Conservation (phyloP, 345 rosid genomes). For the Corymbia maculata region DNA sequence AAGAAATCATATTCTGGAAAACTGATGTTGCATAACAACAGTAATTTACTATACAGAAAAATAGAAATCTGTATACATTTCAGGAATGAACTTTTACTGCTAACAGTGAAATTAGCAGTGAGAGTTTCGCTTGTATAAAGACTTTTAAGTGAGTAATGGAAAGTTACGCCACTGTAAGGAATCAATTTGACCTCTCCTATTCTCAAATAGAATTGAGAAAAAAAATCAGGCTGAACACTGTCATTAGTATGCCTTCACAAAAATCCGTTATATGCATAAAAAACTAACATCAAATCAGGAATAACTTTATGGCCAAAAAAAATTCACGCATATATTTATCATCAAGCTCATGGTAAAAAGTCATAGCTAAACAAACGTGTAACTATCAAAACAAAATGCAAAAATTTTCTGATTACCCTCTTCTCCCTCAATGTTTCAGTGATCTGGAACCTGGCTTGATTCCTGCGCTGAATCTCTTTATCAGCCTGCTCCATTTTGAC, state of each 20-base stretch:
- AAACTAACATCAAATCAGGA: neutral
- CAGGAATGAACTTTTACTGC: neutral
- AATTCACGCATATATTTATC: neutral
- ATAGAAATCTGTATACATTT: neutral
- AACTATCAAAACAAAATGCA: constrained; percentile 1
- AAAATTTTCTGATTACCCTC: constrained; percentile 38
- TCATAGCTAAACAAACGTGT: neutral
- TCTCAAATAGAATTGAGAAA: neutral
- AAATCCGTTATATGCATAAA: neutral
- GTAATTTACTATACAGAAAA: neutral
- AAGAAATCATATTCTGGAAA: neutral
- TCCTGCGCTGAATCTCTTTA: constrained; percentile 45
- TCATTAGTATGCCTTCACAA: neutral
- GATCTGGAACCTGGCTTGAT: constrained; percentile 20
- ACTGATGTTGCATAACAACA: neutral
- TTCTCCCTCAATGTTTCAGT: constrained; percentile 37
- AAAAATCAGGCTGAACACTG: neutral
- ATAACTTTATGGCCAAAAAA: neutral
- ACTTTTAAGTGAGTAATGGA: neutral
- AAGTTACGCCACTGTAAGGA: neutral
- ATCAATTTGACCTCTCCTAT: neutral
- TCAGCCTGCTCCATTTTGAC: constrained; percentile 57
- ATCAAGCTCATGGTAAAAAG: neutral
- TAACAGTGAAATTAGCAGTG: neutral
- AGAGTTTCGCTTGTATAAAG: neutral